Conservation (phyloP, 1,139 yeast genomes). For the Suhomyces chickasaworum region DNA sequence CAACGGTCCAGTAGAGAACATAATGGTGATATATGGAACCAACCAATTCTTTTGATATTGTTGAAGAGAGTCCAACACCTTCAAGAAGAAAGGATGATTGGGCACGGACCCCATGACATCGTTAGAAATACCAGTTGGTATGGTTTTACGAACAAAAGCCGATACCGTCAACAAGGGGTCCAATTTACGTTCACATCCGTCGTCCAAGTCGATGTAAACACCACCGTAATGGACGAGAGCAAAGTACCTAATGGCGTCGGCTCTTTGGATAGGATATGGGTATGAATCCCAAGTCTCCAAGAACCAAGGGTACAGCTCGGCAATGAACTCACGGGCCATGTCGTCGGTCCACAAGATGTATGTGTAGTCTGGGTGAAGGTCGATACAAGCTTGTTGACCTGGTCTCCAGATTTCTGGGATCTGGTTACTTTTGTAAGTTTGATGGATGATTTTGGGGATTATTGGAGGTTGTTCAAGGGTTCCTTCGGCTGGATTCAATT, state of each 20-base stretch:
- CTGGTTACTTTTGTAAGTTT: constrained; percentile 77
- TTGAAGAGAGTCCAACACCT: constrained; percentile 64
- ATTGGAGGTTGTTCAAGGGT: constrained; percentile 47
- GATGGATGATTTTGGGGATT: constrained; percentile 91
- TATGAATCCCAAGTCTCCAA: constrained; percentile 75
- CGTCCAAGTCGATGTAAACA: constrained; percentile 85
- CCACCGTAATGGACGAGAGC: constrained; percentile 86
- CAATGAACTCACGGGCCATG: constrained; percentile 75
- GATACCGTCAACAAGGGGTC: constrained; percentile 82
- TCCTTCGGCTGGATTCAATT: constrained; percentile 52
- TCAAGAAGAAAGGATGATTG: constrained; percentile 79
- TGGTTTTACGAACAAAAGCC: constrained; percentile 83
- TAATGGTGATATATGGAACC: constrained; percentile 86
- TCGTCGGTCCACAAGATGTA: constrained; percentile 91
- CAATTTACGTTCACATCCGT: constrained; percentile 74
- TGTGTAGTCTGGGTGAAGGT: constrained; percentile 82
- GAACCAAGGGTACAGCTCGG: constrained; percentile 84
- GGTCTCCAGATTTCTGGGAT: constrained; percentile 81
- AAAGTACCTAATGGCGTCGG: constrained; percentile 91
- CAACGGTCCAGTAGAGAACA: constrained; percentile 92
- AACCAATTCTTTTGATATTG: constrained; percentile 72
- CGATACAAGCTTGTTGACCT: constrained; percentile 75
- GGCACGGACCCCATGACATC: constrained; percentile 93
- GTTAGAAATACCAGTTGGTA: constrained; percentile 89
- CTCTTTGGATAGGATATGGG: constrained; percentile 81